phyloP scores from a whole-genome alignment of 768 basidiomycete species.

The Tylopilus rubrobrunneus region DNA sequence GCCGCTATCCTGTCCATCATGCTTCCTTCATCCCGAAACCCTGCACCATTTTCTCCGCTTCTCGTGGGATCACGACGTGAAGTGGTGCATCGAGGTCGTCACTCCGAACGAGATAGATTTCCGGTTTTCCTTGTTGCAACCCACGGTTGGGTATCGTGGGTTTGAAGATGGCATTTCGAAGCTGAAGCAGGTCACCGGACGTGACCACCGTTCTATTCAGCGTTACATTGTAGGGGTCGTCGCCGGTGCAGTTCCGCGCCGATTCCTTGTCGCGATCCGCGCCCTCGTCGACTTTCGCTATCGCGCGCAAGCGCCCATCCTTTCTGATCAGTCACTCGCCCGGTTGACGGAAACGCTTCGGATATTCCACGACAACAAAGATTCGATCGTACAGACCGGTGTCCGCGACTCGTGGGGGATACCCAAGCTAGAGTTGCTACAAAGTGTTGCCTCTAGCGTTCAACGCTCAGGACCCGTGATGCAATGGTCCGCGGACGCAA shows the following conservation, averaged over 20 bases:
- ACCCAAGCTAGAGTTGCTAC: neutral
- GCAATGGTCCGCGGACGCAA: neutral
- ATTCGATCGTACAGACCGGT: constrained; percentile 27
- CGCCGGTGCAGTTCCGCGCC: neutral
- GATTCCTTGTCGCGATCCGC: neutral
- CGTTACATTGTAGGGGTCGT: neutral
- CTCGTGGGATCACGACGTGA: neutral
- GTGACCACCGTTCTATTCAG: too few relatives aligned
- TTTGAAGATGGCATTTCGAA: too few relatives aligned
- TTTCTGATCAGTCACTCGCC: neutral
- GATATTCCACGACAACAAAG: constrained; percentile 37
- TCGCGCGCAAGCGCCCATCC: neutral
- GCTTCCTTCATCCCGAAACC: too few relatives aligned
- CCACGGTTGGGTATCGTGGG: neutral
- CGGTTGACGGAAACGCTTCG: constrained; percentile 15
- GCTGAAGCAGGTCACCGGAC: too few relatives aligned
- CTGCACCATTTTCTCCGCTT: too few relatives aligned
- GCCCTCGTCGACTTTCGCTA: neutral
- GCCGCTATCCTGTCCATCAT: too few relatives aligned
- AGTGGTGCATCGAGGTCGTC: neutral
- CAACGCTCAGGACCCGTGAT: neutral
- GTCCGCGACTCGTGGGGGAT: neutral
- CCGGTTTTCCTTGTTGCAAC: neutral
- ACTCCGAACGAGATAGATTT: neutral
- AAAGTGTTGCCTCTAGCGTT: too few relatives aligned